Base-by-base conservation (phyloP, 441 rosid species). In the Croton setiger region DNA sequence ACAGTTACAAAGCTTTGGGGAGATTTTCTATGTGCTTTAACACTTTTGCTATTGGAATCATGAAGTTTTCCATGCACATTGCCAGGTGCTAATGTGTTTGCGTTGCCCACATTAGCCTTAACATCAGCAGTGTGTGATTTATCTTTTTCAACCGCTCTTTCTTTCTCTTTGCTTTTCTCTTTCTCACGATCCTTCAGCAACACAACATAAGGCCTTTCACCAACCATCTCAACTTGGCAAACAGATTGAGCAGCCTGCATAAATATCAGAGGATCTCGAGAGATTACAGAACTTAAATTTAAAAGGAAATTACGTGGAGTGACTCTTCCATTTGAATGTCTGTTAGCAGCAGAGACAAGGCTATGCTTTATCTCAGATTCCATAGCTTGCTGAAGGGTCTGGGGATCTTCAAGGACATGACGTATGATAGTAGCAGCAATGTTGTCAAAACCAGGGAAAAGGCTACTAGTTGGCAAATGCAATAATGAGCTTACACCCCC, bases 331-430 rank as follows among this genome's bases (percentile, higher is more conserved):
- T 81, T 92, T 49, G 95, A 71, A 78, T 95, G 93, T 78, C 99
- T 84, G 73, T 85, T 90, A 63, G 98, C 93, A 72, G 88, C 88
- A 76, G 93, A 84, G 62, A 87, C 86, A 72, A 95, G 89, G 72
- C 78, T 89, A 71, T 89, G 99, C 81, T 82, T 87, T 75, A 95
- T 95, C 83, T 92, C 99, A 81, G 93, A 85, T 85, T 95, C 99
- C 99, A 95, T 95, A 53, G 97, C 98, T 80, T 88, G 99, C 84
- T 92, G 98, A 69, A 95, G 90, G 66, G 99, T 95, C 75, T 89
- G 96, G 36, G 99, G 95, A 87, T 95, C 99, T 82, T 95, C 99
- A 71, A 95, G 96, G 76, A 89, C 85, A 65, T 95, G 98, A 37
- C 99, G 92, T 78, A 92, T 85, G 33, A 95, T 90, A 71, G 91